A percentile compares a stretch with the other conserved stretches of the same genome.
phyloP scores from a whole-genome alignment of 1,139 yeast genomes.

The Scheffersomyces segobiensis region DNA sequence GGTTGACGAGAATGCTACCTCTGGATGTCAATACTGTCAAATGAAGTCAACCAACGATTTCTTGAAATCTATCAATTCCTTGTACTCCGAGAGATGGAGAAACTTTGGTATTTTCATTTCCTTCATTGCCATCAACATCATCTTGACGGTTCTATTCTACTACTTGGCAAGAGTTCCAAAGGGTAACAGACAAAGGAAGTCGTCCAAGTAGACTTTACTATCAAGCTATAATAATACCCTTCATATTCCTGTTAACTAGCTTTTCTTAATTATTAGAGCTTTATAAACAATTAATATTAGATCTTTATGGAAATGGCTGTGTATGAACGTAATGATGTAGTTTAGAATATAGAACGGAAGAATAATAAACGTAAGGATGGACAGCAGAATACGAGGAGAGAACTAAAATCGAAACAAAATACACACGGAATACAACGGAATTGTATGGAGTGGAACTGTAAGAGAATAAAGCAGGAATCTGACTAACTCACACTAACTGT shows the following conservation, averaged over 20 bases:
- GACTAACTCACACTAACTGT: no score
- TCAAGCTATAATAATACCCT: background rate
- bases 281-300: background rate
- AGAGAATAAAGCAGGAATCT: no score
- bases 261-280: background rate
- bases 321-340: no score
- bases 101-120: slow-evolving; percentile 58
- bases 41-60: slow-evolving; percentile 51
- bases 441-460: no score
- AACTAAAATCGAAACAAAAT: no score
- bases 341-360: no score
- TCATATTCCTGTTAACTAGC: background rate
- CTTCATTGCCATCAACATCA: slow-evolving; percentile 21
- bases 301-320: no score
- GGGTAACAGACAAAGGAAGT: slow-evolving; percentile 29
- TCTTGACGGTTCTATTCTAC: slow-evolving; percentile 22
- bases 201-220: background rate
- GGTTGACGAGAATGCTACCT: slow-evolving; percentile 39
- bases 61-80: slow-evolving; percentile 42
- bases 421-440: no score
- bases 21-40: slow-evolving; percentile 54
- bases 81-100: slow-evolving; percentile 61
- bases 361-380: no score
- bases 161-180: slow-evolving; percentile 32
- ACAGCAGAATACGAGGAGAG: no score